Conservation (phyloP, 768 basidiomycete genomes). For the Podaxis sp. region DNA sequence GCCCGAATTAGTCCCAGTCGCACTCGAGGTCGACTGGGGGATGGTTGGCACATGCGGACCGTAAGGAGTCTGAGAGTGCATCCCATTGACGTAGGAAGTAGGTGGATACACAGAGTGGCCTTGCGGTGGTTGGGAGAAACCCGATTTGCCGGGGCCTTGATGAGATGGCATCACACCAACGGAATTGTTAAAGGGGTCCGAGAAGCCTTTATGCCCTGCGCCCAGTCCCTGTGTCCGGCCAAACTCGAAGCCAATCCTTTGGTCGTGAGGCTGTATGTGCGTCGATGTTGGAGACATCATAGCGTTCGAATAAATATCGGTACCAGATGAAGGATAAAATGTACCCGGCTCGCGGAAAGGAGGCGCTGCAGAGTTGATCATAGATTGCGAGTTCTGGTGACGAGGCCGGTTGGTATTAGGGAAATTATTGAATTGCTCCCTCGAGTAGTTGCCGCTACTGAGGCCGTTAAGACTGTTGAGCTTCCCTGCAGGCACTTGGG, state of each 20-base stretch:
- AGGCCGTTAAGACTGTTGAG: slow-evolving; percentile 31
- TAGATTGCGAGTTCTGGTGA: slow-evolving; percentile 35
- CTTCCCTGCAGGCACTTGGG: slow-evolving; percentile 31
- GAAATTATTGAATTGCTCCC: slow-evolving; percentile 36
- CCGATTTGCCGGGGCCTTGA: slow-evolving; percentile 23
- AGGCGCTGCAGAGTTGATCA: slow-evolving; percentile 27
- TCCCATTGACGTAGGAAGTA: slow-evolving; percentile 29
- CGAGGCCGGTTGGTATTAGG: slow-evolving; percentile 45
- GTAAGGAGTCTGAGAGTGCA: slow-evolving; percentile 73
- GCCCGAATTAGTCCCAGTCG: slow-evolving; percentile 27
- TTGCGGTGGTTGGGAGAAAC: slow-evolving; percentile 29
- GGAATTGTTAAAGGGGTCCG: slow-evolving; percentile 30
- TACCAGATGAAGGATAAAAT: slow-evolving; percentile 30
- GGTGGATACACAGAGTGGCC: slow-evolving; percentile 28
- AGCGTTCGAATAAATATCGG: slow-evolving; percentile 36
- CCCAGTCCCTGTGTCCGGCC: slow-evolving; percentile 25
- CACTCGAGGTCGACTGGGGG: slow-evolving; percentile 18
- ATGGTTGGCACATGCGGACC: slow-evolving; percentile 60
- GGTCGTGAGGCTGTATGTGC: slow-evolving; percentile 37
- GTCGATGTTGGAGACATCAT: slow-evolving; percentile 40
- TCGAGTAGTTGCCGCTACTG: slow-evolving; percentile 24
- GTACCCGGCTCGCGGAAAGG: slow-evolving; percentile 35
- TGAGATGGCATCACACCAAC: slow-evolving; percentile 22
- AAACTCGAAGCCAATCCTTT: slow-evolving; percentile 37
- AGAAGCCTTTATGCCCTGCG: slow-evolving; percentile 29